These are phyloP conservation scores for Heterobasidion irregulare DNA, from an alignment of 1,284 basidiomycete species.

Conservation along the genomic window DNA sequence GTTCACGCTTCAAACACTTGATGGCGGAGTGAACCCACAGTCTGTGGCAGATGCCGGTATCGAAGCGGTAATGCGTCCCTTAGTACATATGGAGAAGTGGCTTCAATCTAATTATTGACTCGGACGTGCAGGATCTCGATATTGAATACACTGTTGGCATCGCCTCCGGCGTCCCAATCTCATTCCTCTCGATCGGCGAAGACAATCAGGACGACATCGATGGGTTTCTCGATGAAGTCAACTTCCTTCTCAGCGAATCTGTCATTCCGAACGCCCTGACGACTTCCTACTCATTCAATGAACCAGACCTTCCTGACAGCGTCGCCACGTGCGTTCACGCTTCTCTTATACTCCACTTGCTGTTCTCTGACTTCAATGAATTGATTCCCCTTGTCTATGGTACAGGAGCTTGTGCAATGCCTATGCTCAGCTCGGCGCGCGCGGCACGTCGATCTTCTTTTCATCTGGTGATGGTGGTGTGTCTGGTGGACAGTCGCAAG, in stretches of 20 bases:
- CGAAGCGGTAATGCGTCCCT: neutral
- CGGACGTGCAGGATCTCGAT: neutral
- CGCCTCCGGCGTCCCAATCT: slow-evolving; percentile 51
- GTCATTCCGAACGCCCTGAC: slow-evolving; percentile 17
- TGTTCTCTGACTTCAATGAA: neutral
- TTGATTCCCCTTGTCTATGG: neutral
- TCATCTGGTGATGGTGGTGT: slow-evolving; percentile 62
- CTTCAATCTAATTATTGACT: neutral
- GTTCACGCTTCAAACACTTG: neutral
- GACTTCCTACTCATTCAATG: slow-evolving; percentile 20
- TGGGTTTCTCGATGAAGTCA: slow-evolving; percentile 19
- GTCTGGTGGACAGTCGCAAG: slow-evolving; percentile 33
- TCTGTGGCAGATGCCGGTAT: slow-evolving; percentile 24
- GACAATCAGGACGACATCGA: slow-evolving; percentile 18
- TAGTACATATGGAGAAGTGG: neutral
- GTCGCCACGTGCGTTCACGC: slow-evolving; percentile 6
- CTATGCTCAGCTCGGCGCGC: slow-evolving; percentile 51
- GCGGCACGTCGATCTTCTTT: slow-evolving; percentile 56
- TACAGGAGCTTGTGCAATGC: slow-evolving; percentile 40
- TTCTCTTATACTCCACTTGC: slow-evolving; percentile 1
- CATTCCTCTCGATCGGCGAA: slow-evolving; percentile 39
- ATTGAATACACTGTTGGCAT: slow-evolving; percentile 49
- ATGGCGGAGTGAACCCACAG: neutral
- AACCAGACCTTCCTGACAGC: slow-evolving; percentile 14
- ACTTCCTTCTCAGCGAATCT: slow-evolving; percentile 16